These are phyloP conservation scores for Schizothecium vesticola DNA, from an alignment of 495 filamentous ascomycete genomes.

Conservation along the genomic window DNA sequence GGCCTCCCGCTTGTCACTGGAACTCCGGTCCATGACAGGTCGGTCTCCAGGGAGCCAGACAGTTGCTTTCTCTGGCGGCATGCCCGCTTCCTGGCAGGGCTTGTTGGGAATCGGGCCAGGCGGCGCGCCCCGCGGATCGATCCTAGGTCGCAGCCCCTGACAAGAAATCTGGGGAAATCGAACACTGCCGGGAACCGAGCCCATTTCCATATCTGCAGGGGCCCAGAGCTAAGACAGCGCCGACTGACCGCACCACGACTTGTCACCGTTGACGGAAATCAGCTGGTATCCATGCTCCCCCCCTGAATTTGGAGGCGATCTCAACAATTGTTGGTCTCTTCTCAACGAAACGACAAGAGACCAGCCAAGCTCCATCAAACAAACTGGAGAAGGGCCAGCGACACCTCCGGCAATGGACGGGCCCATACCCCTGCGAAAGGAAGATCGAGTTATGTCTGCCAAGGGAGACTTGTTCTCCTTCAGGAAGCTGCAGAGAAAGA, in stretches of 20 bases:
- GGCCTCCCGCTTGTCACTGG: not conserved
- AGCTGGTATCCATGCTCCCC: too few relatives aligned
- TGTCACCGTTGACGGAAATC: not conserved
- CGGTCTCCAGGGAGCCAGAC: not conserved
- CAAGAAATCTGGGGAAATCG: not conserved
- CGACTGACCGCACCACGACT: not conserved
- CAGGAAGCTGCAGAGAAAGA: not conserved
- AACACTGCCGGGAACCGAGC: not conserved
- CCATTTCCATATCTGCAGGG: not conserved
- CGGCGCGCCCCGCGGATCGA: not conserved
- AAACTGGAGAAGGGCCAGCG: not conserved
- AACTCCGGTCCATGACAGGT: not conserved
- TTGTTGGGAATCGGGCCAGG: not conserved
- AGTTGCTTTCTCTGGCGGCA: not conserved
- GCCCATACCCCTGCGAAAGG: not conserved
- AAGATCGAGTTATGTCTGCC: not conserved
- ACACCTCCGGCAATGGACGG: not conserved
- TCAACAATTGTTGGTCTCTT: not conserved
- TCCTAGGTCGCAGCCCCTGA: not conserved
- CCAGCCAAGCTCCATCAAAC: not conserved
- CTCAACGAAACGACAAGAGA: not conserved
- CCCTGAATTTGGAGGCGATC: not conserved
- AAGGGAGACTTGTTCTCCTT: not conserved
- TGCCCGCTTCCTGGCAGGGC: not conserved
- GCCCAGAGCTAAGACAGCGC: not conserved